These are phyloP conservation scores for Kwoniella bestiolae DNA, from an alignment of 768 basidiomycete genomes.

Conservation along the genomic window DNA sequence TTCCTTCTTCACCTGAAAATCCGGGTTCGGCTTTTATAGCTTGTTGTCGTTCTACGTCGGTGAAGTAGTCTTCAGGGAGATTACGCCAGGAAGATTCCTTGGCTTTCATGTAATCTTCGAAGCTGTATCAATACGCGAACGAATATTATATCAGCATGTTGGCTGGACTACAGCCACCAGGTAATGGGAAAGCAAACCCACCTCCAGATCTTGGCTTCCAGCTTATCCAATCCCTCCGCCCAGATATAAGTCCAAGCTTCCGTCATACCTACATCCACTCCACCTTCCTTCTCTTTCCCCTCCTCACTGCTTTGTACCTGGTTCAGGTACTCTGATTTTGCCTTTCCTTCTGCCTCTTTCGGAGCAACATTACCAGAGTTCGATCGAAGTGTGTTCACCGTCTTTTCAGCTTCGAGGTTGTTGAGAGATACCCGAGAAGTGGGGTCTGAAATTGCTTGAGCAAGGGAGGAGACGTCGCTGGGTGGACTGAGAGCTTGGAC, in stretches of 20 bases:
- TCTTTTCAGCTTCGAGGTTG: conserved; percentile 57
- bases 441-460: conserved; percentile 26
- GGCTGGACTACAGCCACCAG: neutral
- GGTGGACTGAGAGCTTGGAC: conserved; percentile 65
- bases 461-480: conserved; percentile 11
- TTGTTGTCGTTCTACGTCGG: conserved; percentile 64
- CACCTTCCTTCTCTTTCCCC: conserved; percentile 19
- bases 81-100: conserved; percentile 81
- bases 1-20: neutral
- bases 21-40: conserved; percentile 13
- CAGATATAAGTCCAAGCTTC: conserved; percentile 78
- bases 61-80: conserved; percentile 54
- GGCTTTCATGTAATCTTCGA: conserved; percentile 75
- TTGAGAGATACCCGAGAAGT: conserved; percentile 50
- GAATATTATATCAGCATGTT: neutral
- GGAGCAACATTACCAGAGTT: no score
- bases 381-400: neutral
- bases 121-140: conserved; percentile 55
- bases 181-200: conserved; percentile 26
- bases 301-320: neutral
- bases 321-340: conserved; percentile 5
- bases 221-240: conserved; percentile 57
- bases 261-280: conserved; percentile 18
- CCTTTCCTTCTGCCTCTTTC: neutral
- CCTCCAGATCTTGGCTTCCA: conserved; percentile 72